phyloP scores from a whole-genome alignment of 495 filamentous ascomycete species.

The Penicillium crystallinum region DNA sequence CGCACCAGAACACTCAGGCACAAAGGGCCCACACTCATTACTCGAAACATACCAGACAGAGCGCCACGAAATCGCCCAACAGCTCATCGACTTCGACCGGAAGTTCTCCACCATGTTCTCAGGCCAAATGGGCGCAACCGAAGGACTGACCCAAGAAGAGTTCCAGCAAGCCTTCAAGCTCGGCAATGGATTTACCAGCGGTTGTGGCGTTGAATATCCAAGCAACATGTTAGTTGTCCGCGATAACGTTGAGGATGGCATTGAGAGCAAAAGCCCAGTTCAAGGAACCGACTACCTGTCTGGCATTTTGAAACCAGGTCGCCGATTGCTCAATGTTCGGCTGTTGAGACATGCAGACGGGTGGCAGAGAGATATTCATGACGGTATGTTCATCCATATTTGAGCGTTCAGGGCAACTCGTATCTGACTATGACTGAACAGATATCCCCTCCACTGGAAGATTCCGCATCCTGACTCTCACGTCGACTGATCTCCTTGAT shows the following conservation, averaged over 20 bases:
- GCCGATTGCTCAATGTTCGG: slow-evolving; percentile 26
- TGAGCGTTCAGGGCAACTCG: neutral
- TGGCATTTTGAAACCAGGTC: slow-evolving; percentile 29
- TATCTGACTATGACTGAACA: neutral
- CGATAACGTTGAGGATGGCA: slow-evolving; percentile 1
- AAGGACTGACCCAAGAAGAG: slow-evolving; percentile 41
- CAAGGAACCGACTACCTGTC: slow-evolving; percentile 38
- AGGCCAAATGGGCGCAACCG: slow-evolving; percentile 34
- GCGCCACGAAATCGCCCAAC: slow-evolving; percentile 60
- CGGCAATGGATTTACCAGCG: slow-evolving; percentile 40
- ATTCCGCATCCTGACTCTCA: slow-evolving; percentile 38
- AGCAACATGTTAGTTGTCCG: slow-evolving; percentile 31
- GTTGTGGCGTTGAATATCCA: slow-evolving; percentile 40
- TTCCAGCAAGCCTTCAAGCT: slow-evolving; percentile 45
- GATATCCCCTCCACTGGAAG: slow-evolving; percentile 38
- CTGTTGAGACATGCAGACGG: slow-evolving; percentile 41
- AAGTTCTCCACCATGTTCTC: slow-evolving; percentile 48
- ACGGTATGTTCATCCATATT: slow-evolving; percentile 24
- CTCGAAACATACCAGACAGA: slow-evolving; percentile 66
- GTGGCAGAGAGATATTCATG: slow-evolving; percentile 37
- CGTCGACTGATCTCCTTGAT: slow-evolving; percentile 28
- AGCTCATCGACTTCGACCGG: slow-evolving; percentile 68
- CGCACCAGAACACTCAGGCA: slow-evolving; percentile 20
- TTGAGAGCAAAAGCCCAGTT: slow-evolving; percentile 14
- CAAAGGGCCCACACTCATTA: slow-evolving; percentile 44